These are phyloP conservation scores for Carex myosuroides DNA, from an alignment of 176 grass and related monocot species.

Conservation along the genomic window DNA sequence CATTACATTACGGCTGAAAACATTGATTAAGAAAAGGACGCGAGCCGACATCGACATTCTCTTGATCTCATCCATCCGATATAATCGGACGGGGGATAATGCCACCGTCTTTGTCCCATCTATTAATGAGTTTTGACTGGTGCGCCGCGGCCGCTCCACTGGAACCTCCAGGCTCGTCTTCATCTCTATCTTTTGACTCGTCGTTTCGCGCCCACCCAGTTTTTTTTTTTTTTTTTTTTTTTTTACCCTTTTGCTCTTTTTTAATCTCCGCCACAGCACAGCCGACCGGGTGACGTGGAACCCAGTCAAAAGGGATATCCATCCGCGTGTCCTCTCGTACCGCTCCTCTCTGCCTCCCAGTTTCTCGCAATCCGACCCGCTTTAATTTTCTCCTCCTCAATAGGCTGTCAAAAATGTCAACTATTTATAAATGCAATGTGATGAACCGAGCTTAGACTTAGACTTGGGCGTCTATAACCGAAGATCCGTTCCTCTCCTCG, in stretches of 20 bases:
- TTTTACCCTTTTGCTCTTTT: background rate
- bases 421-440: background rate
- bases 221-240: background rate
- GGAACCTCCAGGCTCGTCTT: background rate
- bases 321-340: background rate
- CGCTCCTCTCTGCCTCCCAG: background rate
- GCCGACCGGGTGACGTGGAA: background rate
- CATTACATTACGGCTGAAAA: background rate
- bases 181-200: constrained; percentile 2
- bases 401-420: constrained; percentile 7
- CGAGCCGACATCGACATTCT: background rate
- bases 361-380: background rate
- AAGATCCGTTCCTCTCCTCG: background rate
- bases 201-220: background rate
- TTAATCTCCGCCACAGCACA: background rate
- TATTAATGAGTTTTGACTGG: background rate
- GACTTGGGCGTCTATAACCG: background rate
- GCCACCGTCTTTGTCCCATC: background rate
- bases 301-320: constrained; percentile 3
- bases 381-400: background rate
- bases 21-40: background rate
- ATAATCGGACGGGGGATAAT: background rate
- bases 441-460: background rate
- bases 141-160: background rate
- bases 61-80: background rate